Conservation (phyloP, 2,329 filamentous ascomycete genomes). For the Talaromyces sp. region DNA sequence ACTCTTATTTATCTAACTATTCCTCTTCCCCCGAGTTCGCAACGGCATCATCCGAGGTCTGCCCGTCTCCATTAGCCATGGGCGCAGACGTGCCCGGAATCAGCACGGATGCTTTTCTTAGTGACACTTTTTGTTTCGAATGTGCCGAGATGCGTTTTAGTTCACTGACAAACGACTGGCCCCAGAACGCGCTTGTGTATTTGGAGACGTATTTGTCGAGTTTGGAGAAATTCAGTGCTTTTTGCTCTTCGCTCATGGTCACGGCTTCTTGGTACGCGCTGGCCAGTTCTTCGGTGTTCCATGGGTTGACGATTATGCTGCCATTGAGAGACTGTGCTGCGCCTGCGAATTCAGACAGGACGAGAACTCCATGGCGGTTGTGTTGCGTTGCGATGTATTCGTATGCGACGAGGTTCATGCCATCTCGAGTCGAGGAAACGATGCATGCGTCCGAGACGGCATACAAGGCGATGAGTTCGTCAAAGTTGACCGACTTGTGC, state of each 20-base stretch:
- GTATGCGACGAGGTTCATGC: slow-evolving; percentile 95
- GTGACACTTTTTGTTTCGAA: slow-evolving; percentile 31
- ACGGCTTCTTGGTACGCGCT: slow-evolving; percentile 90
- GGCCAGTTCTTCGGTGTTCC: slow-evolving; percentile 94
- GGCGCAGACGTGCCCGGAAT: slow-evolving; percentile 12
- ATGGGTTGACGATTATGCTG: slow-evolving; percentile 86
- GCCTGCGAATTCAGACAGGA: slow-evolving; percentile 89
- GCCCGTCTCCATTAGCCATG: slow-evolving; percentile 13
- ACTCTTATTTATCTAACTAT: background rate
- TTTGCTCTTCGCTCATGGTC: slow-evolving; percentile 82
- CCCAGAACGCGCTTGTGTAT: slow-evolving; percentile 94
- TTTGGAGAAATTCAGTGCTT: slow-evolving; percentile 78
- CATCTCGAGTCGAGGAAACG: slow-evolving; percentile 83
- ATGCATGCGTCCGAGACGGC: slow-evolving; percentile 83
- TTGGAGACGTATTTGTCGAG: slow-evolving; percentile 90
- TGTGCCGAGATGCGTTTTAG: slow-evolving; percentile 55
- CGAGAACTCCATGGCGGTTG: slow-evolving; percentile 82
- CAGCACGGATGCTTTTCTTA: slow-evolving; percentile 22
- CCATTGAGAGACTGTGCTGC: slow-evolving; percentile 89
- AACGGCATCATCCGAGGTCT: slow-evolving; percentile 5
- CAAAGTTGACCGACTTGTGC: slow-evolving; percentile 87
- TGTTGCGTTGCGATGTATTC: slow-evolving; percentile 92
- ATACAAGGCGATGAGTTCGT: slow-evolving; percentile 87
- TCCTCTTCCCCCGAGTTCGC: slow-evolving; percentile 7
- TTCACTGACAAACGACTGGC: slow-evolving; percentile 81